Evolutionary conservation across 1,284 basidiomycete genomes (phyloP).

Genomic region (Apiotrichum domesticum): DNA sequence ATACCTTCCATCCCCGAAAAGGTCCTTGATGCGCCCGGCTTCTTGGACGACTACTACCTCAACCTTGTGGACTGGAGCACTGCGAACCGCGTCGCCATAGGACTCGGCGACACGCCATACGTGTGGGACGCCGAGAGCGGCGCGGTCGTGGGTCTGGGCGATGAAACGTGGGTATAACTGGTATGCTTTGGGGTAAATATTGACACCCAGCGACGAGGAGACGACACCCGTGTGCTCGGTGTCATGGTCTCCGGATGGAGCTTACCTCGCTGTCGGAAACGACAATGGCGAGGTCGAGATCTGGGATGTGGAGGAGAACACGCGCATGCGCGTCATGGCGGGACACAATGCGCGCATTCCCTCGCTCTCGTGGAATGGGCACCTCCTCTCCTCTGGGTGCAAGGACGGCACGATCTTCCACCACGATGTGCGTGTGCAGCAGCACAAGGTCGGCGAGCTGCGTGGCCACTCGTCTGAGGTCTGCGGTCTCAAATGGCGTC

Average conservation of each 20-base stretch:
- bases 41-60: constrained; percentile 95
- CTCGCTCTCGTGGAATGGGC: constrained; percentile 75
- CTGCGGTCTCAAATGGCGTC: constrained; percentile 58
- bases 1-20: constrained; percentile 68
- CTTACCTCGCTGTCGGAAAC: constrained; percentile 73
- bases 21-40: constrained; percentile 89
- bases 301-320: constrained; percentile 82
- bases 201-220: constrained; percentile 15
- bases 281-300: constrained; percentile 85
- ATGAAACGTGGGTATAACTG: constrained; percentile 15
- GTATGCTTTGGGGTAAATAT: too few relatives aligned
- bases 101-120: constrained; percentile 73
- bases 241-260: constrained; percentile 81
- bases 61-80: constrained; percentile 88
- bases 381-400: constrained; percentile 80
- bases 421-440: constrained; percentile 80
- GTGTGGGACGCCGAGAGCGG: constrained; percentile 93
- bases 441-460: constrained; percentile 83
- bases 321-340: constrained; percentile 78
- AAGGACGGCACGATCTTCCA: constrained; percentile 89
- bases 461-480: constrained; percentile 85
- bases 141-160: constrained; percentile 65
- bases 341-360: constrained; percentile 74
- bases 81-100: constrained; percentile 81
- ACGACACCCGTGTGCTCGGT: constrained; percentile 68